These are phyloP conservation scores for Phytophthora syringae DNA, from an alignment of 352 stramenopile species.

Conservation along the genomic window DNA sequence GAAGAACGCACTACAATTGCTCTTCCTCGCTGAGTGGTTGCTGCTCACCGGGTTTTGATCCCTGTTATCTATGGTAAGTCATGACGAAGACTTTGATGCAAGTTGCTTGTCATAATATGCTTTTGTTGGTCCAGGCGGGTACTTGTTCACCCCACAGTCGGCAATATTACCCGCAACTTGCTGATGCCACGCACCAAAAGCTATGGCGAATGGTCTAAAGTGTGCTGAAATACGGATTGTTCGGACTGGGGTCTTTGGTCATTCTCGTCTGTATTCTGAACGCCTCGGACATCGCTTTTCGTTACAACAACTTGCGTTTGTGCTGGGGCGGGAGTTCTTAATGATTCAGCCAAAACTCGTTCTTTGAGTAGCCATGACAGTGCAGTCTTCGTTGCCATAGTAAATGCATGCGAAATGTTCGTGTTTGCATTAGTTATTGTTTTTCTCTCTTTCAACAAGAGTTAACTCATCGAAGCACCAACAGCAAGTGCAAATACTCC, in stretches of 20 bases:
- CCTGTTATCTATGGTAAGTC: slow-evolving; percentile 40
- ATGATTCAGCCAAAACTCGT: slow-evolving; percentile 31
- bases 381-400: slow-evolving; percentile 30
- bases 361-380: slow-evolving; percentile 32
- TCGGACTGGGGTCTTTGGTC: slow-evolving; percentile 24
- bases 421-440: neutral
- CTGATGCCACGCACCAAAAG: slow-evolving; percentile 4
- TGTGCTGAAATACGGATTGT: slow-evolving; percentile 19
- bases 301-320: slow-evolving; percentile 34
- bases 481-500: too few species aligned
- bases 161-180: slow-evolving; percentile 36
- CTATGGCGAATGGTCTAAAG: slow-evolving; percentile 15
- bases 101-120: too few species aligned
- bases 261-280: slow-evolving; percentile 18
- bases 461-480: slow-evolving; percentile 16
- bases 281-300: slow-evolving; percentile 11
- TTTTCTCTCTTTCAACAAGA: neutral
- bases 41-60: slow-evolving; percentile 48
- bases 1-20: slow-evolving; percentile 24
- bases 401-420: neutral
- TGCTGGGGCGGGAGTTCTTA: slow-evolving; percentile 27
- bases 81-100: neutral
- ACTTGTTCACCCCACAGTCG: slow-evolving; percentile 37
- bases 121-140: slow-evolving; percentile 26
- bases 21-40: slow-evolving; percentile 50